These are phyloP conservation scores for Rhodosporidiobolus odoratus DNA, from an alignment of 768 basidiomycete genomes.

Conservation along the genomic window DNA sequence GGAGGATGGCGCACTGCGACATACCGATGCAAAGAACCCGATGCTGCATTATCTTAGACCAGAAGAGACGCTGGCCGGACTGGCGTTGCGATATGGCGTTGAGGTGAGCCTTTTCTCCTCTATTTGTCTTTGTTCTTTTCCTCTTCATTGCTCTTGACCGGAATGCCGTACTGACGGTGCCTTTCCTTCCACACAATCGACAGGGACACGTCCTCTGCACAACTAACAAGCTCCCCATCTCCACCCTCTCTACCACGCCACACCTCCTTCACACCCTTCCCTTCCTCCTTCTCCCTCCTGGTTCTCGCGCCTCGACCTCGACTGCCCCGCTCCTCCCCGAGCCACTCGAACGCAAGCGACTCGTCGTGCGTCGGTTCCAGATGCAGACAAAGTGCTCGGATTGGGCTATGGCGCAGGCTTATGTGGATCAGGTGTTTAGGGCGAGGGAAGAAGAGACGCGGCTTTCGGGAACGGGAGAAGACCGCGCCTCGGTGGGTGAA, in stretches of 20 bases:
- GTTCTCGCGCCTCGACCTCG: conserved; percentile 13
- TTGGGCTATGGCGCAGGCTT: conserved; percentile 23
- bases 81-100: conserved; percentile 26
- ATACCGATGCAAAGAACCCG: not conserved
- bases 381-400: conserved; percentile 19
- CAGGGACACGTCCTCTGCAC: conserved; percentile 27
- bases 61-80: conserved; percentile 25
- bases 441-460: conserved; percentile 17
- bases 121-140: not conserved
- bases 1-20: not conserved
- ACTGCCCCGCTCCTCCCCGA: conserved; percentile 17
- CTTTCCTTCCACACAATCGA: too few species aligned
- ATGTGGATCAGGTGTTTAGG: conserved; percentile 21
- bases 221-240: conserved; percentile 27
- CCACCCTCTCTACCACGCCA: conserved; percentile 36
- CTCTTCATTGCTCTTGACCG: not conserved
- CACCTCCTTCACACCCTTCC: conserved; percentile 34
- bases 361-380: conserved; percentile 31
- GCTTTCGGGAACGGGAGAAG: conserved; percentile 11
- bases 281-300: conserved; percentile 35
- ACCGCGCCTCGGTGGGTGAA: not conserved
- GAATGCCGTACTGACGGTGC: not conserved
- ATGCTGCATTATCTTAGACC: conserved; percentile 27
- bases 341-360: conserved; percentile 9
- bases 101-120: conserved; percentile 5